A percentile compares a stretch with the other conserved stretches of the same genome.
phyloP scores from a whole-genome alignment of 305 asterid species.

The Withania somnifera region DNA sequence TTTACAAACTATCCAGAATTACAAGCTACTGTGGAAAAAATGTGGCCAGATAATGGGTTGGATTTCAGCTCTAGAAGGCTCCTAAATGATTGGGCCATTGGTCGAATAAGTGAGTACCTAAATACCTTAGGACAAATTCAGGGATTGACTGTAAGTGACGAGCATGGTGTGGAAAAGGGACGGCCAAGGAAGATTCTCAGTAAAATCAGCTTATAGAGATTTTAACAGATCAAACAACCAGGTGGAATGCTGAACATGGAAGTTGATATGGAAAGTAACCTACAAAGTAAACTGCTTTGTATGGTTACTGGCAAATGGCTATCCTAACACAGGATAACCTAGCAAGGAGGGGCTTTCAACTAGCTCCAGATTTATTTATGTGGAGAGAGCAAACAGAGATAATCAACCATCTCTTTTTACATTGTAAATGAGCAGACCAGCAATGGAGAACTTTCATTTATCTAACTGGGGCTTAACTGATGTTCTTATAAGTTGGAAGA shows the following conservation, averaged over 20 bases:
- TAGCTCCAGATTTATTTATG: background rate
- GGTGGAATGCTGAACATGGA: background rate
- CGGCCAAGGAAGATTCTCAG: background rate
- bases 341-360: background rate
- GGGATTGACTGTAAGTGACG: background rate
- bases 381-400: background rate
- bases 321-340: background rate
- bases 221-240: background rate
- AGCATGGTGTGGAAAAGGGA: background rate
- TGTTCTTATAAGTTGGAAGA: background rate
- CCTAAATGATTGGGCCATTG: background rate
- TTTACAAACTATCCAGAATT: background rate
- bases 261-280: background rate
- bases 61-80: background rate
- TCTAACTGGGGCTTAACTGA: background rate
- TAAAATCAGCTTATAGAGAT: background rate
- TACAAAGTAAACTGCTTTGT: background rate
- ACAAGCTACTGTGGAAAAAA: background rate
- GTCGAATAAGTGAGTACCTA: background rate
- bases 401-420: background rate
- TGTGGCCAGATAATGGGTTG: background rate
- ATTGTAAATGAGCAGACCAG: background rate
- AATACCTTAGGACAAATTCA: background rate
- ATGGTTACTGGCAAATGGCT: background rate
- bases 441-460: background rate